Conservation (phyloP, 129 eudicot genomes). For the Chrysanthemum makinoi region DNA sequence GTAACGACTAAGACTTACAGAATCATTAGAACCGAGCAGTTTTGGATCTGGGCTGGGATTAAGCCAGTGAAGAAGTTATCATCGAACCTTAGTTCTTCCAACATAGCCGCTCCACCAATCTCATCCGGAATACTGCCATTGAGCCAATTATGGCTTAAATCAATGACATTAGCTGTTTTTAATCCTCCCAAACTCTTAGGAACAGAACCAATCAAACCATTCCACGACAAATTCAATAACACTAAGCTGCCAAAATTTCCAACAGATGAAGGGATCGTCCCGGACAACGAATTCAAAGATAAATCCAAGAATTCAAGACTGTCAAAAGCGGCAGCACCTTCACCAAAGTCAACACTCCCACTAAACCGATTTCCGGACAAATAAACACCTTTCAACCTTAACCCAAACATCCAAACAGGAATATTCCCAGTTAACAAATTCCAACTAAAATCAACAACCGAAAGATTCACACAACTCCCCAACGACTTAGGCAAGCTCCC, state of each 20-base stretch:
- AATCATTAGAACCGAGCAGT: slow-evolving; percentile 62
- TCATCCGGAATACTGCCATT: slow-evolving; percentile 70
- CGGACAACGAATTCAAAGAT: slow-evolving; percentile 70
- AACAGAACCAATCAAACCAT: slow-evolving; percentile 51
- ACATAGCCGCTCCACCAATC: slow-evolving; percentile 54
- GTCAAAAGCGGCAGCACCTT: slow-evolving; percentile 39
- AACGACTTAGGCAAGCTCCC: slow-evolving; percentile 71
- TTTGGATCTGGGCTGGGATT: slow-evolving; percentile 61
- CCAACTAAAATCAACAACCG: slow-evolving; percentile 54
- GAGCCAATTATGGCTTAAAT: slow-evolving; percentile 67
- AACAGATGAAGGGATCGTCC: slow-evolving; percentile 46
- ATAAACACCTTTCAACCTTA: slow-evolving; percentile 47
- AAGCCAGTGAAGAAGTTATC: slow-evolving; percentile 54
- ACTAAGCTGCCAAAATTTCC: slow-evolving; percentile 64
- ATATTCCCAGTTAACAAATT: slow-evolving; percentile 56
- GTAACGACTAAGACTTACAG: slow-evolving; percentile 51
- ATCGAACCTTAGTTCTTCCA: slow-evolving; percentile 60
- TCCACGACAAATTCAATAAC: slow-evolving; percentile 61
- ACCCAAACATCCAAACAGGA: slow-evolving; percentile 61
- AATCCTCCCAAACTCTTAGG: slow-evolving; percentile 65
- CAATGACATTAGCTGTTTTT: slow-evolving; percentile 47
- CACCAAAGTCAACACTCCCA: slow-evolving; percentile 49
- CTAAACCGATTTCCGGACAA: slow-evolving; percentile 53
- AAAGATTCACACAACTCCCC: slow-evolving; percentile 47
- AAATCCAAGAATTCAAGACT: slow-evolving; percentile 69